Conservation (phyloP, 2,329 filamentous ascomycete species). For the Exophiala sideris region DNA sequence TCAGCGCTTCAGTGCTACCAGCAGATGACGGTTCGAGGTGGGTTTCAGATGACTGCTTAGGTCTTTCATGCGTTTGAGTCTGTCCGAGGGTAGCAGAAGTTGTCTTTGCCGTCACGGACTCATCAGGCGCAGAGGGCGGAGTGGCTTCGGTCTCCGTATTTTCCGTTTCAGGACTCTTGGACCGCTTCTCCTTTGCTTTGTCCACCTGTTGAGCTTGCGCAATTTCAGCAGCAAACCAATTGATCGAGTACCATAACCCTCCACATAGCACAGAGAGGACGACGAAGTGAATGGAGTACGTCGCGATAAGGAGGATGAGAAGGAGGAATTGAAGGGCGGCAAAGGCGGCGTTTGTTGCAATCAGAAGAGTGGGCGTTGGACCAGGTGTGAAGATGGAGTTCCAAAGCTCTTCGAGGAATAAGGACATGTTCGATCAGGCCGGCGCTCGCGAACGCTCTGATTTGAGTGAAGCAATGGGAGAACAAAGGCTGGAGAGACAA, state of each 20-base stretch:
- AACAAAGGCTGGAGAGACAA: not conserved
- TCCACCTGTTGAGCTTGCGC: conserved; percentile 48
- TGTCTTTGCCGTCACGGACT: conserved; percentile 5
- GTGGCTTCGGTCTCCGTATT: conserved; percentile 39
- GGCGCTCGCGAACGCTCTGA: too few species aligned
- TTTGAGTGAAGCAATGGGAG: not conserved
- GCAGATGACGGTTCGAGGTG: conserved; percentile 47
- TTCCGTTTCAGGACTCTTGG: conserved; percentile 34
- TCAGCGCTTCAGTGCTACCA: conserved; percentile 38
- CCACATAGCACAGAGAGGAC: conserved; percentile 75
- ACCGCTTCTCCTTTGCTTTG: conserved; percentile 46
- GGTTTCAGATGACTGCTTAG: conserved; percentile 12
- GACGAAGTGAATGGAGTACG: conserved; percentile 83
- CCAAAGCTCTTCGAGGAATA: conserved; percentile 74
- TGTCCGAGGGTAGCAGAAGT: conserved; percentile 10
- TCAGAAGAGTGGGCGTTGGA: conserved; percentile 78
- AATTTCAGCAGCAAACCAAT: conserved; percentile 85
- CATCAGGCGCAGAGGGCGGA: not conserved
- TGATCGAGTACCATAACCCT: conserved; percentile 88
- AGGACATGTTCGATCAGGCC: conserved; percentile 35
- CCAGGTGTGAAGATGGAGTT: conserved; percentile 91
- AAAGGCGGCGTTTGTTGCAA: conserved; percentile 89
- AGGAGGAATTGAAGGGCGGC: conserved; percentile 79
- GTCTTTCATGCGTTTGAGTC: conserved; percentile 19
- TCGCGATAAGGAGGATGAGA: conserved; percentile 70